These are phyloP conservation scores for Botryosphaeria dothidea DNA, from an alignment of 2,329 filamentous ascomycete species.

Conservation along the genomic window DNA sequence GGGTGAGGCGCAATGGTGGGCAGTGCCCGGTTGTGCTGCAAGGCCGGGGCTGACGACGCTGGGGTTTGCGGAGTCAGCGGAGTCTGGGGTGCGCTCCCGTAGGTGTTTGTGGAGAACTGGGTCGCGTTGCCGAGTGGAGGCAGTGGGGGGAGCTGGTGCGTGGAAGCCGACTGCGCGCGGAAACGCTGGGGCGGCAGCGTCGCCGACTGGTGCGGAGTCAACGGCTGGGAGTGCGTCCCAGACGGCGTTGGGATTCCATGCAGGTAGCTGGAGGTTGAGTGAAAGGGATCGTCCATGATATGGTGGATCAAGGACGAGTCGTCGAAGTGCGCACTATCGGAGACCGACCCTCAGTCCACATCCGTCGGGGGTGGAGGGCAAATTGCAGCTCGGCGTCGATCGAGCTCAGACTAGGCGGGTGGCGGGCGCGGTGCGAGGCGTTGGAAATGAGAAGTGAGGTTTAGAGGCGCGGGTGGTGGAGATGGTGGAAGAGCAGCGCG, in stretches of 20 bases:
- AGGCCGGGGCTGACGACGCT: slow-evolving; percentile 29
- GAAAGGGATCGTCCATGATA: slow-evolving; percentile 21
- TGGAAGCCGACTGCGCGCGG: slow-evolving; percentile 19
- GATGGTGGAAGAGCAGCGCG: slow-evolving; percentile 11
- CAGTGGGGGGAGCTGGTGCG: slow-evolving; percentile 21
- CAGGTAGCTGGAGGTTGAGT: slow-evolving; percentile 13
- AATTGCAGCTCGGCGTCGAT: slow-evolving; percentile 16
- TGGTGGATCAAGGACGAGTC: slow-evolving; percentile 11
- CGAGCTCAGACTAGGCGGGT: slow-evolving; percentile 4
- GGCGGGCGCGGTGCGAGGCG: not conserved
- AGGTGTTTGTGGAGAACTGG: slow-evolving; percentile 21
- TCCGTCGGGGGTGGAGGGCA: slow-evolving; percentile 15
- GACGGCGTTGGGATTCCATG: slow-evolving; percentile 20
- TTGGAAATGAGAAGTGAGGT: not conserved
- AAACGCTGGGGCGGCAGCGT: slow-evolving; percentile 19
- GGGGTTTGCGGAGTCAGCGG: slow-evolving; percentile 34
- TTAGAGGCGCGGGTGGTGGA: slow-evolving; percentile 3
- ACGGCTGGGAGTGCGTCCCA: slow-evolving; percentile 19
- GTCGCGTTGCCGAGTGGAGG: slow-evolving; percentile 20
- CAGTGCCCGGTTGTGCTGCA: slow-evolving; percentile 32
- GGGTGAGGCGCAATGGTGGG: slow-evolving; percentile 36
- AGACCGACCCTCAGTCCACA: slow-evolving; percentile 14
- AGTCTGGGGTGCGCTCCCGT: slow-evolving; percentile 29
- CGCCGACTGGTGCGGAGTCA: slow-evolving; percentile 18
- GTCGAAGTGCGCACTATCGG: slow-evolving; percentile 11